phyloP scores from a whole-genome alignment of 164 flowering plant species.

The Vitis labrusca region DNA sequence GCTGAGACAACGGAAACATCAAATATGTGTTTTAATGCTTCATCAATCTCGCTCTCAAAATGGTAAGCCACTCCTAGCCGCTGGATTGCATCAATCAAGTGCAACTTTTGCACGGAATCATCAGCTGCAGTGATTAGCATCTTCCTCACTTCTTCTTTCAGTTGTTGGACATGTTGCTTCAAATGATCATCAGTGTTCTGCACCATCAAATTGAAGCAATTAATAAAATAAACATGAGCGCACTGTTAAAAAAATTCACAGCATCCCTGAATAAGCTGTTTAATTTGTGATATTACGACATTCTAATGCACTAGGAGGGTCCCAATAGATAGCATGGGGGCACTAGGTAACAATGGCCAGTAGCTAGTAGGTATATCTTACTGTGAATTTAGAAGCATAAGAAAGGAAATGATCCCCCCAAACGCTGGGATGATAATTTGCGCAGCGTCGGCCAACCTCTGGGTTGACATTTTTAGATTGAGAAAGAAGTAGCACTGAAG shows the following conservation, averaged over 20 bases:
- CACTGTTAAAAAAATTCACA: too few species aligned
- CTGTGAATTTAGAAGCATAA: not conserved
- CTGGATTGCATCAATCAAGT: slow-evolving; percentile 19
- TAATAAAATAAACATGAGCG: too few species aligned
- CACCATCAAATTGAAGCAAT: too few species aligned
- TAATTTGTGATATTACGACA: too few species aligned
- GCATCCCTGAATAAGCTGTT: too few species aligned
- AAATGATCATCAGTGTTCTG: not conserved
- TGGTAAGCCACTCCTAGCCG: slow-evolving; percentile 27
- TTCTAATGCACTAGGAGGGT: too few species aligned
- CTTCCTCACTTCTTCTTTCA: slow-evolving; percentile 23
- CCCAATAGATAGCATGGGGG: too few species aligned
- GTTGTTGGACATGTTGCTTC: slow-evolving; percentile 7
- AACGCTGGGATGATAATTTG: slow-evolving; percentile 3
- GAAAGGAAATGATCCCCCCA: slow-evolving; percentile 5
- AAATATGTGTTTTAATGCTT: not conserved
- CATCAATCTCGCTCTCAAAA: slow-evolving; percentile 22
- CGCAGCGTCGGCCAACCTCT: not conserved
- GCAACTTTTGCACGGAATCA: not conserved
- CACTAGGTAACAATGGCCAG: too few species aligned
- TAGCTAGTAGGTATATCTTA: not conserved
- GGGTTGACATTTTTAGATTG: not conserved
- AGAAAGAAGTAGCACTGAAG: too few species aligned
- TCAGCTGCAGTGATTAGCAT: not conserved
- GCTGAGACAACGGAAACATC: too few species aligned